Base-by-base conservation (phyloP, 768 basidiomycete species). In the Daedaleopsis sinensis region DNA sequence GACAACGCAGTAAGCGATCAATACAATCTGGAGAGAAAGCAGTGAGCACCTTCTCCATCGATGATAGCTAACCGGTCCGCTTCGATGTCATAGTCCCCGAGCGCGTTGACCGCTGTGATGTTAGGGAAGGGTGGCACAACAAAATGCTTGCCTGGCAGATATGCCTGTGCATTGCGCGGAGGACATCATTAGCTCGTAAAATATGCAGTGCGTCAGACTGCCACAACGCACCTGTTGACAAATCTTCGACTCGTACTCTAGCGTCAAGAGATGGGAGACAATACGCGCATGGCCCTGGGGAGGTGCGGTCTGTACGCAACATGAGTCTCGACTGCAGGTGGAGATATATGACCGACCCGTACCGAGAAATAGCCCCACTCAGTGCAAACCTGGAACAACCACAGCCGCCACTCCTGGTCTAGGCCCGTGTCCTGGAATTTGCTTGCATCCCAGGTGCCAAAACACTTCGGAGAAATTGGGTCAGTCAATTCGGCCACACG, bases 341-440 rank as follows among this genome's bases (percentile, higher is more conserved):
- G 24, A 24, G 1, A 24, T 24, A 5, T 19, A n/a, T 7, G n/a
- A 21, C 10, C 44, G 38, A 18, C 21, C 59, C 84, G 37, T 67
- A 91, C 93, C 35, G 81, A 87, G 72, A 96, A 95, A 74, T 93
- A 99, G 2, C 95, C 96, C 96, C 96, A 98, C 68, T 96, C 85
- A 0, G 93, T 94, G 78, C 94, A 95, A 55, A 94, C 91, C 76
- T 93, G 95, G 82, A 94, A 96, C 6, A 79, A 66, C 96, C 96
- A 98, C 13, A 89, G 76, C 44, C 93, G 82, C 96, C 96, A 98
- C 5, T 81, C 82, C 67, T 93, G 84, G 58, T 85, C 80, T 9
- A 94, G 72, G 12, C 81, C 82, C 1, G 82, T 85, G 13, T 80
- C 78, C 64, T 81, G 80, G 74, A 84, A 96, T 65, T 86, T 79